Percentiles rank a stretch among this genome's conserved stretches.
Conservation (phyloP, 192 early-diverging fungal species). For the Chytriomyces sp. region DNA sequence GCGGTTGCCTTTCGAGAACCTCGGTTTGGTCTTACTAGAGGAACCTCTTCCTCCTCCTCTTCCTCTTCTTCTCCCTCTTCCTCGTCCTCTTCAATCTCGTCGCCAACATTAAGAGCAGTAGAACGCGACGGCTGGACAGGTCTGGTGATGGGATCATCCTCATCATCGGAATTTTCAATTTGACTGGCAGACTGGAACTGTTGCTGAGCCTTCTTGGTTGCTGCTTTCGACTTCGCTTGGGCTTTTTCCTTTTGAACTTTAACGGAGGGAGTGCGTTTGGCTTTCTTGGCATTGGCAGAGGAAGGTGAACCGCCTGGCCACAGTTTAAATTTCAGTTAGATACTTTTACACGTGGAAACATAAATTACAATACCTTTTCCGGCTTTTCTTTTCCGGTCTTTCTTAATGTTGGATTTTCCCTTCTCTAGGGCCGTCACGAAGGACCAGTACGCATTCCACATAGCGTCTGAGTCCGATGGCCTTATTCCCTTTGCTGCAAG, state of each 20-base stretch:
- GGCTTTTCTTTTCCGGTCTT: conserved; percentile 24
- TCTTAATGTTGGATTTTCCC: conserved; percentile 36
- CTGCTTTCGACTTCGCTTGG: not conserved
- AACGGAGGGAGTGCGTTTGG: not conserved
- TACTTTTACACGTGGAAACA: not conserved
- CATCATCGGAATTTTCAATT: conserved; percentile 1
- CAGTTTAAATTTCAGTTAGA: too few species aligned
- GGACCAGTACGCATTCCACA: conserved; percentile 42
- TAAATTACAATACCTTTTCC: not conserved
- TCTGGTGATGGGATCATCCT: not conserved
- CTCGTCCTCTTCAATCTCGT: conserved; percentile 27
- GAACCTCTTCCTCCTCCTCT: not conserved
- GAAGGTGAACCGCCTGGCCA: too few species aligned
- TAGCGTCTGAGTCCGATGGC: conserved; percentile 35
- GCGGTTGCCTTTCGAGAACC: conserved; percentile 29
- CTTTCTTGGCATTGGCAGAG: not conserved
- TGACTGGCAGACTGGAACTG: not conserved
- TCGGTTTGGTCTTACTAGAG: not conserved
- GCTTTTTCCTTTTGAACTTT: not conserved
- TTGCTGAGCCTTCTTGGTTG: not conserved
- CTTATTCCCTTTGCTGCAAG: conserved; percentile 34
- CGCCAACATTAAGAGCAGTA: not conserved
- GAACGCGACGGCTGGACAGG: not conserved
- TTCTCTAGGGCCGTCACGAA: conserved; percentile 46
- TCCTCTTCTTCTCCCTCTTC: conserved; percentile 26